phyloP scores from a whole-genome alignment of 1,284 basidiomycete genomes.

The Pisolithus thermaeus region DNA sequence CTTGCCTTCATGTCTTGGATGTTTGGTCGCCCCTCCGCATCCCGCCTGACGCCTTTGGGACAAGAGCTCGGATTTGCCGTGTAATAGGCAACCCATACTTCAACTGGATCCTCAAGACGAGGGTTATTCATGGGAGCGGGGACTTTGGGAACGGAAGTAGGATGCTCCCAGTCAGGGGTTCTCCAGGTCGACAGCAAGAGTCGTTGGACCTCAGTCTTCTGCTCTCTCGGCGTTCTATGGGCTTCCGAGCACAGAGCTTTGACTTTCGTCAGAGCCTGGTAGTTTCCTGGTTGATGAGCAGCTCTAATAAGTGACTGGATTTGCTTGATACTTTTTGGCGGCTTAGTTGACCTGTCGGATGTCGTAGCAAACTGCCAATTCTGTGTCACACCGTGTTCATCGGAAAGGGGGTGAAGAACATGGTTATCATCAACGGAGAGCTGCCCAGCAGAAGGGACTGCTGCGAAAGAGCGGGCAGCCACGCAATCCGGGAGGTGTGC shows the following conservation, averaged over 20 bases:
- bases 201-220: slow-evolving; percentile 35
- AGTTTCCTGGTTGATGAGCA: slow-evolving; percentile 36
- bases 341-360: slow-evolving; percentile 15
- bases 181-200: slow-evolving; percentile 33
- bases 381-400: slow-evolving; percentile 15
- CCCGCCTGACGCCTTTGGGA: slow-evolving; percentile 40
- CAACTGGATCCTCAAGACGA: slow-evolving; percentile 38
- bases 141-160: slow-evolving; percentile 21
- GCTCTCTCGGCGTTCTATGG: slow-evolving; percentile 29
- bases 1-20: slow-evolving; percentile 39
- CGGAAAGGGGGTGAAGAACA: slow-evolving; percentile 16
- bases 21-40: slow-evolving; percentile 30
- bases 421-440: slow-evolving; percentile 22
- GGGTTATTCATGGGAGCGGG: slow-evolving; percentile 34
- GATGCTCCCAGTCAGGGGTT: slow-evolving; percentile 31
- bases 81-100: slow-evolving; percentile 40
- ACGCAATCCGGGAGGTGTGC: slow-evolving; percentile 31
- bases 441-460: slow-evolving; percentile 29
- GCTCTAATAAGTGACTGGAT: slow-evolving; percentile 36
- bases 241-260: slow-evolving; percentile 34
- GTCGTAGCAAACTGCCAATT: slow-evolving; percentile 17
- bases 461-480: slow-evolving; percentile 30
- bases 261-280: slow-evolving; percentile 31
- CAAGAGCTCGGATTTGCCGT: slow-evolving; percentile 36
- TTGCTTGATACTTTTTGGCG: slow-evolving; percentile 32